Evolutionary conservation across 768 basidiomycete genomes (phyloP).

Genomic region (Coprinopsis strossmayeri): DNA sequence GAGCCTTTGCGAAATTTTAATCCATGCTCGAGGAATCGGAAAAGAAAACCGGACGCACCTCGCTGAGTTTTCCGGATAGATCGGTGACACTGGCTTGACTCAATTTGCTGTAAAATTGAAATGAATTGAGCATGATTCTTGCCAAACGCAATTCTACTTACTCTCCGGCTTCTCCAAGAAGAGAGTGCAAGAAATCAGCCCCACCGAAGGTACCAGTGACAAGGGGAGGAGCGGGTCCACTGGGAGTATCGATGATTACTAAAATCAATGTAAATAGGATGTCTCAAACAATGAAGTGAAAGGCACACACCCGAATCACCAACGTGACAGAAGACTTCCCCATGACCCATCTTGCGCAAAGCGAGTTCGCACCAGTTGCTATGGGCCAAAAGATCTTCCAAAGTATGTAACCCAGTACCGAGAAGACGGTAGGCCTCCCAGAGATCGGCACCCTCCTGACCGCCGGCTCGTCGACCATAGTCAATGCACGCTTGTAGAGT

Average conservation of each 20-base stretch:
- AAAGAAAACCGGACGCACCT: conserved; percentile 19
- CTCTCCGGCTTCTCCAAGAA: conserved; percentile 63
- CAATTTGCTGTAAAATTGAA: conserved; percentile 31
- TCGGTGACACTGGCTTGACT: conserved; percentile 59
- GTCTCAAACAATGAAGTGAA: neutral
- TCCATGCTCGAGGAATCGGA: neutral
- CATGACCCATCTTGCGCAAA: conserved; percentile 61
- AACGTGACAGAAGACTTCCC: conserved; percentile 74
- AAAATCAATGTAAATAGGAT: conserved; percentile 13
- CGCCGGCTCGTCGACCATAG: conserved; percentile 49
- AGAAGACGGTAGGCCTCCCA: conserved; percentile 68
- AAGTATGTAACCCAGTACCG: conserved; percentile 60
- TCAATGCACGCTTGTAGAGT: conserved; percentile 62
- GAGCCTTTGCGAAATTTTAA: conserved; percentile 17
- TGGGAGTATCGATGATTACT: conserved; percentile 46
- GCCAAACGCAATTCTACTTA: conserved; percentile 21
- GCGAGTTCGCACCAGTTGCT: conserved; percentile 77
- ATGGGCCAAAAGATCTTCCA: conserved; percentile 75
- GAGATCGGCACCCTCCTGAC: conserved; percentile 46
- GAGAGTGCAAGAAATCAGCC: conserved; percentile 60
- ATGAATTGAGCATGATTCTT: conserved; percentile 5
- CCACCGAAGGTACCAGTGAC: conserved; percentile 67
- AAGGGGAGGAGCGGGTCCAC: conserved; percentile 51
- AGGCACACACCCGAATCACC: conserved; percentile 45
- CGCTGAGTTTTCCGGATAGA: conserved; percentile 43